Evolutionary conservation across 2,329 filamentous ascomycete species (phyloP).

Genomic region (Cladosporium sp.): DNA sequence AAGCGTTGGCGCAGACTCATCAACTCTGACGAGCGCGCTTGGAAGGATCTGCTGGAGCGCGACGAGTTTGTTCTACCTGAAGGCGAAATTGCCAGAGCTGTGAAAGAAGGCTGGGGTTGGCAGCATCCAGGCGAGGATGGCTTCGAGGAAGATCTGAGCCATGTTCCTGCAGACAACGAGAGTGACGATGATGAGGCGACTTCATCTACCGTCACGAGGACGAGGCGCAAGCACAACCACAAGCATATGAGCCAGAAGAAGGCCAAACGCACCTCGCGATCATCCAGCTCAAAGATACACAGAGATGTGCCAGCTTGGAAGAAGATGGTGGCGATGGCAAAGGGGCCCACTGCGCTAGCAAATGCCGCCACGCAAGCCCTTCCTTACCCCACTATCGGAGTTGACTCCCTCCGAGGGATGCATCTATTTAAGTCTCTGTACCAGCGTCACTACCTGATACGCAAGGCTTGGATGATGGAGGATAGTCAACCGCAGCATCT

Average conservation of each 20-base stretch:
- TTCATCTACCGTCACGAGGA: conserved; percentile 21
- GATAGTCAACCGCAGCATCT: conserved; percentile 83
- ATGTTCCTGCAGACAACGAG: conserved; percentile 30
- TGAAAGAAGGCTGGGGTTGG: conserved; percentile 94
- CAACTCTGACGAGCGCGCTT: conserved; percentile 89
- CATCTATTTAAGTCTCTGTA: conserved; percentile 97
- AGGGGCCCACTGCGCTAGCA: conserved; percentile 82
- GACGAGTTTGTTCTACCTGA: conserved; percentile 76
- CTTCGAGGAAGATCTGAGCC: conserved; percentile 75
- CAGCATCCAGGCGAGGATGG: conserved; percentile 70
- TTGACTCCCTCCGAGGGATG: conserved; percentile 72
- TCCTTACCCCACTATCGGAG: conserved; percentile 72
- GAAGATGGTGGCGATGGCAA: conserved; percentile 51
- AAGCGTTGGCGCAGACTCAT: conserved; percentile 89
- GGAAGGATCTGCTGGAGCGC: conserved; percentile 84
- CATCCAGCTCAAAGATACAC: conserved; percentile 4
- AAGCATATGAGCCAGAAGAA: conserved; percentile 8
- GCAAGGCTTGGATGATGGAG: conserved; percentile 81
- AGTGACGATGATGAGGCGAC: conserved; percentile 30
- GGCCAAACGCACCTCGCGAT: conserved; percentile 4
- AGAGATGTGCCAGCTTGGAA: conserved; percentile 37
- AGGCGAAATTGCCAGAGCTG: conserved; percentile 79
- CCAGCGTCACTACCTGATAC: conserved; percentile 84
- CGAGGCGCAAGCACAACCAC: conserved; percentile 16
- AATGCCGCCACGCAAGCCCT: conserved; percentile 78